Evolutionary conservation across 2,329 filamentous ascomycete species (phyloP).

Genomic region (Geoglossum cookeanum): DNA sequence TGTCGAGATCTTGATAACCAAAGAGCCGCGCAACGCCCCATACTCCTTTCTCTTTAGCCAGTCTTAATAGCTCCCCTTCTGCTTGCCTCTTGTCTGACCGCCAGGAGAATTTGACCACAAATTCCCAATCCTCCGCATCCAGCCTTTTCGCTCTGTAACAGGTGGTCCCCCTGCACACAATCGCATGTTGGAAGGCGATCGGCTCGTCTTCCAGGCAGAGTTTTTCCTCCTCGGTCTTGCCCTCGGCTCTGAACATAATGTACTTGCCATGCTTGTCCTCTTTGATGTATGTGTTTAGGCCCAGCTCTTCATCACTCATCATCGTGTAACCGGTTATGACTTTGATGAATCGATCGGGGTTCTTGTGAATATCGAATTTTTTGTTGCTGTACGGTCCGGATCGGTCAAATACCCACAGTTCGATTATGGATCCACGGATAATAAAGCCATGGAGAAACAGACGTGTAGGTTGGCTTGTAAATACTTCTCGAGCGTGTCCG

Average conservation of each 20-base stretch:
- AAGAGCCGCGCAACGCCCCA: neutral
- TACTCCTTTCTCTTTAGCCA: neutral
- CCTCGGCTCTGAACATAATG: neutral
- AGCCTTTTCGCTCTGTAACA: neutral
- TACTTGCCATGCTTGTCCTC: conserved; percentile 1
- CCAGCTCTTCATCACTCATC: conserved; percentile 17
- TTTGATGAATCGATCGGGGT: conserved; percentile 15
- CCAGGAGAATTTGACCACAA: neutral
- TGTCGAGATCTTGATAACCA: conserved; percentile 1
- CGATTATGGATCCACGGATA: conserved; percentile 11
- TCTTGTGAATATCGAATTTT: conserved; percentile 16
- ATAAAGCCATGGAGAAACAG: conserved; percentile 18
- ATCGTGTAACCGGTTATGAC: conserved; percentile 14
- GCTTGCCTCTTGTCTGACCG: neutral
- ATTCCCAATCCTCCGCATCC: neutral
- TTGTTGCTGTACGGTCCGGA: conserved; percentile 17
- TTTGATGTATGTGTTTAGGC: conserved; percentile 16
- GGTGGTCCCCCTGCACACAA: neutral
- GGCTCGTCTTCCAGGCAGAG: neutral
- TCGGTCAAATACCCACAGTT: conserved; percentile 19
- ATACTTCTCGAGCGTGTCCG: conserved; percentile 14
- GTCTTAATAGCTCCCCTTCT: neutral
- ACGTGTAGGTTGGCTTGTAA: conserved; percentile 15
- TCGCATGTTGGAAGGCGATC: neutral
- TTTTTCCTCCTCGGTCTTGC: neutral